These are phyloP conservation scores for Ramaria rubella DNA, from an alignment of 768 basidiomycete genomes.

Conservation along the genomic window DNA sequence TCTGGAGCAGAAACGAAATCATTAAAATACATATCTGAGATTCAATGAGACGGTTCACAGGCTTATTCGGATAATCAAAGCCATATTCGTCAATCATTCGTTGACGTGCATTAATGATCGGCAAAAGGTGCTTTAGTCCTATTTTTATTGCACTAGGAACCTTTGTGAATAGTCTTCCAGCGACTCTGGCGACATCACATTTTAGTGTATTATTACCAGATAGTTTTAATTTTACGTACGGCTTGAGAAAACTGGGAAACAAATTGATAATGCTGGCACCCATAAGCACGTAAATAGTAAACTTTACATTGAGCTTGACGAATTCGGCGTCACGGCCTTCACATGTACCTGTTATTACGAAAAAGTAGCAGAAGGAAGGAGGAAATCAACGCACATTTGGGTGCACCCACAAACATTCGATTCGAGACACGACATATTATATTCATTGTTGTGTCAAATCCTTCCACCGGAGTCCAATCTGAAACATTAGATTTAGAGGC, in stretches of 20 bases:
- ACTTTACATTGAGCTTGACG: constrained; percentile 5
- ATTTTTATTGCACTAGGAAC: constrained; percentile 4
- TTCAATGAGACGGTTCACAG: constrained; percentile 21
- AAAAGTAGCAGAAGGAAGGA: no score
- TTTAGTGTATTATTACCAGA: background rate
- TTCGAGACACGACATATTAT: constrained; percentile 36
- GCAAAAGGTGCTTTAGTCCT: constrained; percentile 19
- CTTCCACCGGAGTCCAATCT: constrained; percentile 30
- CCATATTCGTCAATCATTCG: constrained; percentile 18
- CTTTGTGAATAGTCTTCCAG: constrained; percentile 3
- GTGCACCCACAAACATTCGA: constrained; percentile 40
- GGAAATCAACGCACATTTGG: constrained; percentile 31
- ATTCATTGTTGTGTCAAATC: constrained; percentile 23
- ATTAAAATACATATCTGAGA: background rate
- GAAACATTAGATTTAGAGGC: no score
- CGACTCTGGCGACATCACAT: background rate
- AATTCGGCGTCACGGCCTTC: constrained; percentile 4
- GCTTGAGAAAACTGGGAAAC: constrained; percentile 17
- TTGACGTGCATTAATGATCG: constrained; percentile 27
- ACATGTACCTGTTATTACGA: background rate
- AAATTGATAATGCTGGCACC: background rate
- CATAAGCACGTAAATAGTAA: constrained; percentile 3
- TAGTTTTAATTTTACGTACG: constrained; percentile 4
- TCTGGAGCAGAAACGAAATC: constrained; percentile 23
- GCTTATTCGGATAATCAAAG: no score